Conservation (phyloP, 306 rosid species). For the Castanea mollissima region DNA sequence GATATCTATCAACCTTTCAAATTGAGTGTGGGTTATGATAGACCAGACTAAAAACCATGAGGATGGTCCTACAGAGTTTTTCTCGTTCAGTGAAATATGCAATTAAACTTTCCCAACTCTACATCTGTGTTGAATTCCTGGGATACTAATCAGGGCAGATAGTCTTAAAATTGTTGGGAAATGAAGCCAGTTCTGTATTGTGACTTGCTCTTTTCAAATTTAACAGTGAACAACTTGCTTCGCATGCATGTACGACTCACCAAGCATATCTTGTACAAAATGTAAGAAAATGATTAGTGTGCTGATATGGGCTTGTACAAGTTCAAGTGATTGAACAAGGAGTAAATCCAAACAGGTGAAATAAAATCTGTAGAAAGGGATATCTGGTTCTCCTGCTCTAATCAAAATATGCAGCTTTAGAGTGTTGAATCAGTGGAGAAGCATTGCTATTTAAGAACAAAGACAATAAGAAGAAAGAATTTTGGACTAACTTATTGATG, state of each 20-base stretch:
- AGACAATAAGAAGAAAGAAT: not conserved
- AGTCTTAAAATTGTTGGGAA: not conserved
- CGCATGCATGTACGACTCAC: not conserved
- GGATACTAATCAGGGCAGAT: not conserved
- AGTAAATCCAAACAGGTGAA: not conserved
- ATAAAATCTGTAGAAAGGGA: not conserved
- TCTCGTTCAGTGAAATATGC: not conserved
- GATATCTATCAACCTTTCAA: not conserved
- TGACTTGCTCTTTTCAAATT: not conserved
- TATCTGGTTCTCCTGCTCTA: not conserved
- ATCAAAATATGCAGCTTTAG: not conserved
- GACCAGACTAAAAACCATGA: not conserved
- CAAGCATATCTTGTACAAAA: not conserved
- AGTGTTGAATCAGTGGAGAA: not conserved
- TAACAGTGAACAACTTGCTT: not conserved
- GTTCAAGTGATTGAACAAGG: not conserved
- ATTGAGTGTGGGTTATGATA: not conserved
- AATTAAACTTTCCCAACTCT: not conserved
- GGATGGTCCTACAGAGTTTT: not conserved
- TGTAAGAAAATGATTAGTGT: not conserved
- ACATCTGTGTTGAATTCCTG: not conserved
- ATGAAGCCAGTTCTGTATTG: not conserved
- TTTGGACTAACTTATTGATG: not conserved
- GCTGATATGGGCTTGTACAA: not conserved
- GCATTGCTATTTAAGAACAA: not conserved